Percentiles rank a stretch among this genome's conserved stretches.
These are phyloP conservation scores for Geotrichum histeridarum DNA, from an alignment of 1,139 yeast species.

Conservation along the genomic window DNA sequence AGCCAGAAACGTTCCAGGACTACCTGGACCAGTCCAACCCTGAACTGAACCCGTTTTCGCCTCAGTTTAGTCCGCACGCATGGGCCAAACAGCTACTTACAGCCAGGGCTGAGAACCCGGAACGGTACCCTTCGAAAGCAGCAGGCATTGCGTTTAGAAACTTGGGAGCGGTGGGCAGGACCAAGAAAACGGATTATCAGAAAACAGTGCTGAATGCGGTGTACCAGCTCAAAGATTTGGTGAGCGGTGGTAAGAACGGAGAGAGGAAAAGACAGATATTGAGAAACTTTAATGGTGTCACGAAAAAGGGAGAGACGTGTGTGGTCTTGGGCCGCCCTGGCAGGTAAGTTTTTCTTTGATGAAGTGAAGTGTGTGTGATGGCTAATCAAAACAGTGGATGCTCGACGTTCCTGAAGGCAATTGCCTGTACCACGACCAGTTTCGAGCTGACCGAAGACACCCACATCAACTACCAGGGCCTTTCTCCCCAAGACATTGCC, in stretches of 20 bases:
- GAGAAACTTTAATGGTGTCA: conserved; percentile 61
- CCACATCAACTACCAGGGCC: conserved; percentile 33
- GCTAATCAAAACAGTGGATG: conserved; percentile 57
- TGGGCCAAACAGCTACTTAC: conserved; percentile 72
- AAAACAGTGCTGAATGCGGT: conserved; percentile 54
- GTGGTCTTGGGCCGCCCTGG: conserved; percentile 82
- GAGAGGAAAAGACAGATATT: conserved; percentile 49
- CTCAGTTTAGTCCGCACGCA: conserved; percentile 53
- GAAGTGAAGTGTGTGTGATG: no score
- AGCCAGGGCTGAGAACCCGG: conserved; percentile 53
- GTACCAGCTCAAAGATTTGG: neutral
- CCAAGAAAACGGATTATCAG: conserved; percentile 76
- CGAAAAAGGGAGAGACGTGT: conserved; percentile 66
- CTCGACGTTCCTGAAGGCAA: conserved; percentile 67
- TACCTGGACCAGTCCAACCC: conserved; percentile 8
- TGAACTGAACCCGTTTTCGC: conserved; percentile 50
- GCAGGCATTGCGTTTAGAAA: conserved; percentile 63
- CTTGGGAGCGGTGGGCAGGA: conserved; percentile 67
- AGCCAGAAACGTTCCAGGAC: neutral
- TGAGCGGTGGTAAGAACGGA: conserved; percentile 33
- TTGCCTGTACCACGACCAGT: conserved; percentile 68
- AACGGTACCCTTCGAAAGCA: conserved; percentile 50
- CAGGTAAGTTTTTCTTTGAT: conserved; percentile 19
- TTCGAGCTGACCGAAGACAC: conserved; percentile 55
- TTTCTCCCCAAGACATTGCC: conserved; percentile 44